Evolutionary conservation across 495 filamentous ascomycete genomes (phyloP).

Genomic region (Sphaerosporella brunnea): DNA sequence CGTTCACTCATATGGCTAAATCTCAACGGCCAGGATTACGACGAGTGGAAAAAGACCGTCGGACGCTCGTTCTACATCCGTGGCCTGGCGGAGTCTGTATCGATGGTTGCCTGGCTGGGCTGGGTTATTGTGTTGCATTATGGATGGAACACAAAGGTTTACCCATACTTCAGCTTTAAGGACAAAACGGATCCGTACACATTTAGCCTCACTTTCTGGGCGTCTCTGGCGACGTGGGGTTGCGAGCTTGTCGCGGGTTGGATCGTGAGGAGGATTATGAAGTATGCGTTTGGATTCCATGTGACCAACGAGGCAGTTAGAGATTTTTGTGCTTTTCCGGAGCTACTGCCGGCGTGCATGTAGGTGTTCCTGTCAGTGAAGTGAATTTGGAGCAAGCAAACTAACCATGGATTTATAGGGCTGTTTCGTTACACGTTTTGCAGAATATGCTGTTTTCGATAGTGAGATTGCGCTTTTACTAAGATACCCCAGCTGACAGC

Average conservation of each 20-base stretch:
- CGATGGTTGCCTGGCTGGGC: conserved; percentile 47
- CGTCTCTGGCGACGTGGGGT: conserved; percentile 41
- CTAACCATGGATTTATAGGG: too few species aligned
- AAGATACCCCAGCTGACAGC: conserved; percentile 1
- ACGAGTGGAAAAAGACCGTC: conserved; percentile 41
- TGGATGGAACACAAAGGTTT: conserved; percentile 38
- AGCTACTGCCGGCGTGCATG: conserved; percentile 42
- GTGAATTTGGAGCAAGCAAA: neutral
- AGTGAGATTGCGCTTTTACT: conserved; percentile 38
- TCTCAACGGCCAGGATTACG: conserved; percentile 37
- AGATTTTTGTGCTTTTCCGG: conserved; percentile 43
- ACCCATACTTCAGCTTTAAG: conserved; percentile 23
- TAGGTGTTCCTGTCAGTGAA: conserved; percentile 7
- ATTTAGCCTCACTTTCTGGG: conserved; percentile 41
- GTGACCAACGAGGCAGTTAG: conserved; percentile 42
- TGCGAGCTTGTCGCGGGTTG: conserved; percentile 42
- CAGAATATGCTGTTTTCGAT: conserved; percentile 53
- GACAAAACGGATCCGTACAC: conserved; percentile 26
- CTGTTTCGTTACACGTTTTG: conserved; percentile 44
- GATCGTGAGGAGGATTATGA: conserved; percentile 38
- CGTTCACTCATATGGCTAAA: conserved; percentile 32
- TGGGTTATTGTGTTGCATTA: conserved; percentile 44
- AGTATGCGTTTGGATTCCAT: conserved; percentile 36
- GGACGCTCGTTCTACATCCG: conserved; percentile 45
- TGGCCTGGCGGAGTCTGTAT: conserved; percentile 42